phyloP scores from a whole-genome alignment of 768 basidiomycete species.

The Lyophyllum semitale region DNA sequence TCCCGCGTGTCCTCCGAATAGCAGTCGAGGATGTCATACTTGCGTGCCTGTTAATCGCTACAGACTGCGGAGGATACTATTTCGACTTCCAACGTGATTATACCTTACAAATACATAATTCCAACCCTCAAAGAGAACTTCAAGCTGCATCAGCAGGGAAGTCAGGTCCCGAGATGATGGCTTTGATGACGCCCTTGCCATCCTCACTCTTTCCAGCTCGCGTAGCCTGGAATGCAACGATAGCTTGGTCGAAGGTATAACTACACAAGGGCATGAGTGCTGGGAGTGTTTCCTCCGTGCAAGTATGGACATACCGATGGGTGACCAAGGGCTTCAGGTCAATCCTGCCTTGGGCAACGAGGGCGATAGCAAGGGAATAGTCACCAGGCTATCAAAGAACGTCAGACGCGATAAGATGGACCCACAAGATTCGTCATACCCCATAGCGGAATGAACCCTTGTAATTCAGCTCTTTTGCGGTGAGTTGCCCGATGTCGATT shows the following conservation, averaged over 20 bases:
- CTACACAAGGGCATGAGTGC: constrained; percentile 33
- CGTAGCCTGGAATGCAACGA: constrained; percentile 81
- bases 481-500: constrained; percentile 69
- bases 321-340: constrained; percentile 89
- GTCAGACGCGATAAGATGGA: neutral
- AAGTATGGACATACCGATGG: constrained; percentile 58
- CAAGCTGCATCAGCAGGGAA: constrained; percentile 40
- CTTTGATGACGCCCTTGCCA: constrained; percentile 88
- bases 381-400: constrained; percentile 63
- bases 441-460: constrained; percentile 95
- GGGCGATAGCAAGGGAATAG: constrained; percentile 82
- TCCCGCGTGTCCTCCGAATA: too few species aligned
- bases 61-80: neutral
- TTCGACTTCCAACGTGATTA: neutral
- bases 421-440: constrained; percentile 38
- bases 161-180: constrained; percentile 83
- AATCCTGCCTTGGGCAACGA: constrained; percentile 80
- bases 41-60: too few species aligned
- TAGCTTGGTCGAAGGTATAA: constrained; percentile 76
- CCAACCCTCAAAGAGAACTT: neutral
- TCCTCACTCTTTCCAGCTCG: constrained; percentile 79
- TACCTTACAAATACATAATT: constrained; percentile 13
- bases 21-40: too few species aligned
- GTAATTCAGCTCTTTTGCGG: constrained; percentile 77
- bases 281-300: neutral